A percentile compares a stretch with the other conserved stretches of the same genome.
Conservation (phyloP, 192 early-diverging fungal genomes). For the Backusella macrospora region DNA sequence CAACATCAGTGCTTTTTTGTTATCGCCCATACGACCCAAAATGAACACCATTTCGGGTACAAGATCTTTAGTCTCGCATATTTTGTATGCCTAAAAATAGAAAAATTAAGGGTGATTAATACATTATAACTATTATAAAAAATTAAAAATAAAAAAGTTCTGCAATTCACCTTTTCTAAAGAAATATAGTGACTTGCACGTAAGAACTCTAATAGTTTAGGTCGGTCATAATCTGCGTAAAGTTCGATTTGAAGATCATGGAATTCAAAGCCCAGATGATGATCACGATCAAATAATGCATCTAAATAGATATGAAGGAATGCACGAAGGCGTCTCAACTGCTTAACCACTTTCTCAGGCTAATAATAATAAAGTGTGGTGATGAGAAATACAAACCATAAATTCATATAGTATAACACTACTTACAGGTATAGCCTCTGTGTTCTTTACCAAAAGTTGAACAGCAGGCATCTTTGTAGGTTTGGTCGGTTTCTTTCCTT, state of each 20-base stretch:
- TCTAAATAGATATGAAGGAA: slow-evolving; percentile 92
- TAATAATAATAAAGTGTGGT: slow-evolving; percentile 18
- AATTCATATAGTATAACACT: not conserved
- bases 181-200: slow-evolving; percentile 76
- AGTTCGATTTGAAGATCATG: slow-evolving; percentile 82
- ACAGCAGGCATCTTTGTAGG: slow-evolving; percentile 60
- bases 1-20: slow-evolving; percentile 87
- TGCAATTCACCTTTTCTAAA: slow-evolving; percentile 64
- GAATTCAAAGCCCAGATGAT: slow-evolving; percentile 70
- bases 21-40: slow-evolving; percentile 97
- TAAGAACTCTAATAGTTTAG: slow-evolving; percentile 83
- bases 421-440: slow-evolving; percentile 80
- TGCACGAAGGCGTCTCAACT: slow-evolving; percentile 59
- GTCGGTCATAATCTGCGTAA: slow-evolving; percentile 88
- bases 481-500: not conserved
- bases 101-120: slow-evolving; percentile 16
- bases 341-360: slow-evolving; percentile 68
- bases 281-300: slow-evolving; percentile 76
- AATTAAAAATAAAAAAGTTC: not conserved
- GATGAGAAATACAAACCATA: not conserved
- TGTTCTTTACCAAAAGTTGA: slow-evolving; percentile 80
- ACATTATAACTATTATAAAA: not conserved
- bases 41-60: slow-evolving; percentile 98
- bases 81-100: slow-evolving; percentile 65
- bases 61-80: slow-evolving; percentile 84